Base-by-base conservation (phyloP, 176 grass and related monocot genomes). In the Zoysia pacifica region DNA sequence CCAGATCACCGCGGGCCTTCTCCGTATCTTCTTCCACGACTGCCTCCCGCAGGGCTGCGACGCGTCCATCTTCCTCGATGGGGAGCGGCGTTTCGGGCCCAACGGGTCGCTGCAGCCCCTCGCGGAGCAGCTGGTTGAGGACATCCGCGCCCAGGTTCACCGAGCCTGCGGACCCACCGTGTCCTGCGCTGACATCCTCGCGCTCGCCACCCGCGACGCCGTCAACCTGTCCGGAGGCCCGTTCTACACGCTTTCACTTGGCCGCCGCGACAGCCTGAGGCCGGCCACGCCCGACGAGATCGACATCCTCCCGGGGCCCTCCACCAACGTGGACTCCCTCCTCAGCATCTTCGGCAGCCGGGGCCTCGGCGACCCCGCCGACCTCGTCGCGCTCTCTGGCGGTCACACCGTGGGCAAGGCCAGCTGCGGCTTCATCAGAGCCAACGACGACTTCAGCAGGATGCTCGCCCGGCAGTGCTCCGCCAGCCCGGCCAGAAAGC, bases 141-240 rank as follows among this genome's bases (percentile, higher is more conserved):
- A 66, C 52, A 79, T 90, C 80, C 84, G 76, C 7, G 7, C 11
- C 49, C 11, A 7, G 70, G 81, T 72, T 11, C 84, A 87, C 43
- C n/a, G n/a, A 6, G 56, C n/a, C 4, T 87, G 85, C 39, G 72
- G 72, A 2, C 36, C 10, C n/a, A 67, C 67, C 35, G 93, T 96
- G 62, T 92, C 90, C 42, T 96, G 93, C 74, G 84, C 93, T n/a
- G 93, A 96, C 82, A 92, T 92, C 46, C n/a, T 86, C 70, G 85
- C 90, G 9, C 93, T 92, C n/a, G 90, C 90, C 11, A 71, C 93
- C 4, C 85, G 90, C 9, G 93, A 93, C 80, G 81, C 90, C 48
- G 67, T 97, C 65, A 36, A 54, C 68, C 35, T 69, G 43, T n/a
- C 52, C 43, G 84, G 84, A 6, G 70, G 77, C 0, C 77, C 77